These are phyloP conservation scores for Anethum foeniculum DNA, from an alignment of 140 eudicot species.

Conservation along the genomic window DNA sequence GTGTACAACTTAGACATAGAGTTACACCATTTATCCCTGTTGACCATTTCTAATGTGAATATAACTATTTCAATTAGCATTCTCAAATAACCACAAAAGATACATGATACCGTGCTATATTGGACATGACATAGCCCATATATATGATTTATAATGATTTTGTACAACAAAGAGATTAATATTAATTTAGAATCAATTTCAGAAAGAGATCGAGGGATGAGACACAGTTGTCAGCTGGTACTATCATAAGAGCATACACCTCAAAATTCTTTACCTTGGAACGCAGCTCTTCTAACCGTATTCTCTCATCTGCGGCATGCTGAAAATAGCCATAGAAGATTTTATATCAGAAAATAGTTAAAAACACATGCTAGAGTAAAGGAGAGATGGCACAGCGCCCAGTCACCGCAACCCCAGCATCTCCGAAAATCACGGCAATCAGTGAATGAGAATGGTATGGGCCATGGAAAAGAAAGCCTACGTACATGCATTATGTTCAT, in stretches of 20 bases:
- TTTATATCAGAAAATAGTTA: slow-evolving; percentile 9
- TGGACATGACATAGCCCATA: background rate
- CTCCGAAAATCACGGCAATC: background rate
- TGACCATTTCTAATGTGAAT: background rate
- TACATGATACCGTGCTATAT: background rate
- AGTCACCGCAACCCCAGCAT: background rate
- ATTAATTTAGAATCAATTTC: background rate
- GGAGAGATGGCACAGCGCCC: background rate
- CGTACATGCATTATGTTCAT: background rate
- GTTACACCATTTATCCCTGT: background rate
- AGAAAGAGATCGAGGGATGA: background rate
- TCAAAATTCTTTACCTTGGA: slow-evolving; percentile 44
- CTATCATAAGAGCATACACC: background rate
- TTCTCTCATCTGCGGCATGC: slow-evolving; percentile 99
- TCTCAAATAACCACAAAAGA: background rate
- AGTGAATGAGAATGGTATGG: background rate
- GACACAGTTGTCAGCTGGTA: background rate
- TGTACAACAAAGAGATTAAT: background rate
- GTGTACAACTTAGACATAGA: background rate
- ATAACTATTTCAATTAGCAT: background rate
- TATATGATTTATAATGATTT: background rate
- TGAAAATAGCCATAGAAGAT: slow-evolving; percentile 28
- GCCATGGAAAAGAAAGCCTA: background rate
- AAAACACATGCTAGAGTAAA: slow-evolving; percentile 9
- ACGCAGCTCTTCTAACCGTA: slow-evolving; percentile 82